Evolutionary conservation across 305 asterid species (phyloP).

Genomic region (Fraxinus greggii): DNA sequence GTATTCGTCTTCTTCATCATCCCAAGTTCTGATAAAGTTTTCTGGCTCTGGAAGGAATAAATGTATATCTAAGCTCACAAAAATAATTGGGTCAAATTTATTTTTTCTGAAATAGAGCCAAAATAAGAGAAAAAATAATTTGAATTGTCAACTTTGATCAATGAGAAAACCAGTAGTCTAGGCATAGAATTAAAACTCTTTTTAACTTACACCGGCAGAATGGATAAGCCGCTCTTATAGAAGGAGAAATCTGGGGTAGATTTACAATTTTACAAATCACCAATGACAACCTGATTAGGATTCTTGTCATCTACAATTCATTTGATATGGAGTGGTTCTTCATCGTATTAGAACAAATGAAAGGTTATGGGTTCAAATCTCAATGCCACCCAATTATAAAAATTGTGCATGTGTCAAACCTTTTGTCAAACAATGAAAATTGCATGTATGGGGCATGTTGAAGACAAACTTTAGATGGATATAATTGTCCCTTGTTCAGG

Average conservation of each 20-base stretch:
- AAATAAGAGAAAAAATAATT: constrained; percentile 12
- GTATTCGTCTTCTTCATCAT: constrained; percentile 90
- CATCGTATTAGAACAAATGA: neutral
- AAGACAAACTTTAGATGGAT: neutral
- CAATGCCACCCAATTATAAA: neutral
- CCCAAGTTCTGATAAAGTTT: constrained; percentile 48
- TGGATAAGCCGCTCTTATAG: constrained; percentile 1
- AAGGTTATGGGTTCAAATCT: neutral
- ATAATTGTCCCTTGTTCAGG: neutral
- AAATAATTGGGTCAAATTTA: constrained; percentile 9
- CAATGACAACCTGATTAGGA: neutral
- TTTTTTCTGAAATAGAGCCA: neutral
- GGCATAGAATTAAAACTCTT: neutral
- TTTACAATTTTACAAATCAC: neutral
- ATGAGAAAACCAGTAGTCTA: constrained; percentile 10
- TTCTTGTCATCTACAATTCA: neutral
- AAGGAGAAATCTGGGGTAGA: neutral
- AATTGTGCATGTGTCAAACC: neutral
- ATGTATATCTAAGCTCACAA: constrained; percentile 34
- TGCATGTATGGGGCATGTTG: neutral
- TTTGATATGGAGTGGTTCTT: neutral
- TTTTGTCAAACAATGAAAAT: neutral
- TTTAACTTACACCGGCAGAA: constrained; percentile 1
- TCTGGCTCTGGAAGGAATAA: constrained; percentile 46
- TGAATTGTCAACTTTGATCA: constrained; percentile 17